Base-by-base conservation (phyloP, 2,329 filamentous ascomycete genomes). In the Aureobasidium sp. region DNA sequence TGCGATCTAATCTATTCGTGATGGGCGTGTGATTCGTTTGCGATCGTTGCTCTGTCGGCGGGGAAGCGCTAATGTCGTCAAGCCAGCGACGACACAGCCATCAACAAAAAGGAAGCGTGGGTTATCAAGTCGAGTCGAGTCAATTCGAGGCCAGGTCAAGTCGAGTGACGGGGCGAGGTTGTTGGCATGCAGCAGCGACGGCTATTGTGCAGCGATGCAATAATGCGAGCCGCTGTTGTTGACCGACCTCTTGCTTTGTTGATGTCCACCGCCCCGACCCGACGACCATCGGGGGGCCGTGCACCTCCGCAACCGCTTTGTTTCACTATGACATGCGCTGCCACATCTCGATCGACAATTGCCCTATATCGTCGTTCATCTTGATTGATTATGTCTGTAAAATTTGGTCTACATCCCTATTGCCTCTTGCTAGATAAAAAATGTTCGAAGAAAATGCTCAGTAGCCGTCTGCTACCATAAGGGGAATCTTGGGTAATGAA, bases 151-250 rank as follows among this genome's bases (percentile, higher is more conserved):
- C 36, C 37, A 39, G 30, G 50, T 41, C 37, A 16, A 27, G 16
- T 16, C 34, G 49, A 29, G 21, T 5, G 34, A 7, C 10, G 49
- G 10, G 34, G 10, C 34, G 34, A 37, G 34, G 11, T 37, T 37
- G 34, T 37, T 29, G 37, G 39, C 41, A 36, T 27, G 25, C 25
- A 45, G 39, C 53, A 57, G 53, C n/a, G 37, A 34, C n/a, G 36
- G 50, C 36, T 53, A 11, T 44, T 55, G 51, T 44, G 44, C 30
- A 55, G 34, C 37, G 16, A 34, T 29, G 27, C 39, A 57, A 55
- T 57, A 57, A 55, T 57, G 53, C 36, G 25, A 42, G 50, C 50
- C 25, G 50, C 50, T 57, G 39, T 57, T 57, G 53, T 57, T 57
- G 39, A 44, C 39, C 39, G 32, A 36, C 27, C 21, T 14, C 48